phyloP scores from a whole-genome alignment of 331 rosid genomes.

The Erythrophleum ivorense region DNA sequence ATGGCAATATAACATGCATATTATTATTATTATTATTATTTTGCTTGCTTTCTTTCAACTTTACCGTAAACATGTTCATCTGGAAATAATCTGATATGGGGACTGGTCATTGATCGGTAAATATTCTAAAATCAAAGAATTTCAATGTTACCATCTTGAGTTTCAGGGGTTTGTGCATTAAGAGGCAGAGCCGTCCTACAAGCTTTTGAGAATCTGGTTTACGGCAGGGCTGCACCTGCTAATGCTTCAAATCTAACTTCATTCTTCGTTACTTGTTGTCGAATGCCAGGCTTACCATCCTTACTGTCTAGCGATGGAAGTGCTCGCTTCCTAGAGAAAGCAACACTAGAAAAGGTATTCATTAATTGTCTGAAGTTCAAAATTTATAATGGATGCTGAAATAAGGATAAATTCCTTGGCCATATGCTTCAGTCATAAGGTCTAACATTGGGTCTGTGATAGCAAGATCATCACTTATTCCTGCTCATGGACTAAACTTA shows the following conservation, averaged over 20 bases:
- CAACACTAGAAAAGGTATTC: constrained; percentile 77
- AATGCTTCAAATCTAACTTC: not conserved
- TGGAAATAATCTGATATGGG: constrained; percentile 7
- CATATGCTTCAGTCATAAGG: too few species aligned
- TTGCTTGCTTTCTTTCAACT: not conserved
- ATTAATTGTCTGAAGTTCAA: constrained; percentile 9
- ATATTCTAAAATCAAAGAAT: not conserved
- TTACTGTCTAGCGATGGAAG: constrained; percentile 70
- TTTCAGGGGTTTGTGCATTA: not conserved
- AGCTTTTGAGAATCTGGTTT: not conserved
- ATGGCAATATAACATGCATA: not conserved
- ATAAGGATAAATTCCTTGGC: too few species aligned
- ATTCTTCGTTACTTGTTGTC: not conserved
- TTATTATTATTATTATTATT: too few species aligned
- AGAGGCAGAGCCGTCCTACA: not conserved
- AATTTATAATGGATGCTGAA: not conserved
- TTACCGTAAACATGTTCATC: not conserved
- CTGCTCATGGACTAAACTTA: not conserved
- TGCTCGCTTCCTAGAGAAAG: constrained; percentile 83
- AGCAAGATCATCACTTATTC: not conserved
- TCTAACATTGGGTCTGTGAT: not conserved
- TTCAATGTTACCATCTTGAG: not conserved
- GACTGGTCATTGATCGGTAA: not conserved
- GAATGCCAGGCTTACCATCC: constrained; percentile 86
- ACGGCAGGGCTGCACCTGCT: not conserved